Conservation (phyloP, 2,329 filamentous ascomycete species). For the Lasiodiplodia sp. region DNA sequence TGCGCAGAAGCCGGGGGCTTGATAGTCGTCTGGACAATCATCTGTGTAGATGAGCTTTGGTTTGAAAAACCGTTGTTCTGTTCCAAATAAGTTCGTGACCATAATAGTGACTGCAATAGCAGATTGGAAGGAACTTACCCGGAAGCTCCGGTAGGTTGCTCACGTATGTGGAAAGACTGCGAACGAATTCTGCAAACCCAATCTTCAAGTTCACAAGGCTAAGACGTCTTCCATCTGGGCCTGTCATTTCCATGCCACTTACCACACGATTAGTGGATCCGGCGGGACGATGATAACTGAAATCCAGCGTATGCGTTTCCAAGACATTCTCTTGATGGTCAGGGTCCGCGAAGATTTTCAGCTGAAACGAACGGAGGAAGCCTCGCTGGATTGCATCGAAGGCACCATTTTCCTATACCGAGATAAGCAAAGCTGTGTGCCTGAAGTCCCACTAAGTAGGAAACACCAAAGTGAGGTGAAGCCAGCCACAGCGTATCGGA, state of each 20-base stretch:
- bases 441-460: not conserved
- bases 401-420: constrained; percentile 55
- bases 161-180: constrained; percentile 49
- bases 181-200: constrained; percentile 53
- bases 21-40: constrained; percentile 48
- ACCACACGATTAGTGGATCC: not conserved
- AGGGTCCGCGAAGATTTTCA: constrained; percentile 54
- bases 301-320: constrained; percentile 59
- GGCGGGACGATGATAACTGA: constrained; percentile 47
- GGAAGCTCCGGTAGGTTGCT: constrained; percentile 39
- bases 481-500: not conserved
- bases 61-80: constrained; percentile 7
- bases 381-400: constrained; percentile 55
- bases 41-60: constrained; percentile 51
- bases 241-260: constrained; percentile 39
- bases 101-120: not conserved
- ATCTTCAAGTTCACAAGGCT: constrained; percentile 50
- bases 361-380: constrained; percentile 54
- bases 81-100: not conserved
- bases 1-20: constrained; percentile 51
- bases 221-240: constrained; percentile 41
- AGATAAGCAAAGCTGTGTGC: constrained; percentile 36
- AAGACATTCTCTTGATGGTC: constrained; percentile 49
- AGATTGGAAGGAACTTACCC: not conserved
- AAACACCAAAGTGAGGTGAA: not conserved